Conservation (phyloP, 495 filamentous ascomycete species). For the Lophium mytilinum region DNA sequence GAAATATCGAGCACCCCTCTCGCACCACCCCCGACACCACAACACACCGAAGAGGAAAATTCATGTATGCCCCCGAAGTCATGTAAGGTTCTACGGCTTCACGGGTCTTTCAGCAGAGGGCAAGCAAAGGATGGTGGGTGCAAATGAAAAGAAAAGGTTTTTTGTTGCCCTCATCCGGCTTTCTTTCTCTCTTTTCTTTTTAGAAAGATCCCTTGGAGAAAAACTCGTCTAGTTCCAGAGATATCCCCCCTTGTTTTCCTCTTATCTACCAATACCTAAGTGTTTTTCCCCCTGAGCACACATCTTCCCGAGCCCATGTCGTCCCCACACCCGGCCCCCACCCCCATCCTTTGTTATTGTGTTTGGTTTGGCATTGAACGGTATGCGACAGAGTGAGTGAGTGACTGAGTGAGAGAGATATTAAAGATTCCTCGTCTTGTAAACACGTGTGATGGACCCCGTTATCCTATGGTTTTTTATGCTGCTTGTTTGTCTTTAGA, state of each 20-base stretch:
- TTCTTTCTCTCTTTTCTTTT: no score
- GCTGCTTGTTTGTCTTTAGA: no score
- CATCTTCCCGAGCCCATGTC: no score
- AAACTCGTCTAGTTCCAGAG: background rate
- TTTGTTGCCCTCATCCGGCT: no score
- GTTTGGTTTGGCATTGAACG: background rate
- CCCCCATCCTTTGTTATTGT: background rate
- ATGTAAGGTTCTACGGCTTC: constrained; percentile 1
- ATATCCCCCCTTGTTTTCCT: background rate
- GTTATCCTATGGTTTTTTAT: no score
- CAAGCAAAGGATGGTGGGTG: no score
- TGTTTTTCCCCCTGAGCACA: no score
- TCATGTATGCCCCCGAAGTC: constrained; percentile 7
- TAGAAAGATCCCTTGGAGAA: no score
- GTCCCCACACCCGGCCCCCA: background rate
- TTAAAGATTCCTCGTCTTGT: constrained; percentile 1
- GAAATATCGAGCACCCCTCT: background rate
- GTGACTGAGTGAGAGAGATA: no score
- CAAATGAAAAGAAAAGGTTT: no score
- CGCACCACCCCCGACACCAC: background rate
- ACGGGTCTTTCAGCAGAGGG: background rate
- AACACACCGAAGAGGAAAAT: background rate
- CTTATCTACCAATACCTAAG: no score
- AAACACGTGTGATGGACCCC: background rate
- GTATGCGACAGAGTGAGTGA: no score